Percentiles rank a stretch among this genome's conserved stretches.
phyloP scores from a whole-genome alignment of 352 stramenopile genomes.

The Globisporangium abappressorium region DNA sequence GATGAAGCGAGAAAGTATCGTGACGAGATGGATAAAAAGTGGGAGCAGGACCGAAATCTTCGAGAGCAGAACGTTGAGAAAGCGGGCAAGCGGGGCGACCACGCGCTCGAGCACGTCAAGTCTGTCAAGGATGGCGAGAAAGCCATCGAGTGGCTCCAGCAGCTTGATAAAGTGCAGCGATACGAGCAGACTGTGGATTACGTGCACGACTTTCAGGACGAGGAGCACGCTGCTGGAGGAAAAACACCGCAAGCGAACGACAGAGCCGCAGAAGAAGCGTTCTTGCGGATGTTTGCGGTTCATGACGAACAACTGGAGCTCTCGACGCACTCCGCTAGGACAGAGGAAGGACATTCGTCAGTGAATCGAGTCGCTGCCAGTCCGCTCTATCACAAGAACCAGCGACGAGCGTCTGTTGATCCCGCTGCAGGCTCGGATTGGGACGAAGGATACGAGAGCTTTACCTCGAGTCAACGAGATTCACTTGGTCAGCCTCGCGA shows the following conservation, averaged over 20 bases:
- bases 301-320: conserved; percentile 34
- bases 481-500: not conserved
- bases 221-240: conserved; percentile 6
- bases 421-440: conserved; percentile 9
- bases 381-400: conserved; percentile 1
- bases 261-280: conserved; percentile 26
- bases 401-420: conserved; percentile 19
- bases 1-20: conserved; percentile 43
- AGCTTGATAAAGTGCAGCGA: conserved; percentile 46
- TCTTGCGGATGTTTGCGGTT: conserved; percentile 46
- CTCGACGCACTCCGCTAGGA: conserved; percentile 34
- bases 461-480: not conserved
- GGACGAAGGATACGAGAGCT: conserved; percentile 6
- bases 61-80: conserved; percentile 35
- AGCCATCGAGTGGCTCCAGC: conserved; percentile 49
- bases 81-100: conserved; percentile 33
- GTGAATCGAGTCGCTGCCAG: conserved; percentile 10
- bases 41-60: conserved; percentile 30
- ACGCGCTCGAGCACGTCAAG: conserved; percentile 30
- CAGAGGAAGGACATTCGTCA: conserved; percentile 21
- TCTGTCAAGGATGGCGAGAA: conserved; percentile 36
- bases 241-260: conserved; percentile 15
- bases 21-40: conserved; percentile 35
- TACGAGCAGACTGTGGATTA: conserved; percentile 17
- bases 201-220: conserved; percentile 4